A percentile compares a stretch with the other conserved stretches of the same genome.
Evolutionary conservation across 2,329 filamentous ascomycete genomes (phyloP).

Genomic region (Fusarium sp.): DNA sequence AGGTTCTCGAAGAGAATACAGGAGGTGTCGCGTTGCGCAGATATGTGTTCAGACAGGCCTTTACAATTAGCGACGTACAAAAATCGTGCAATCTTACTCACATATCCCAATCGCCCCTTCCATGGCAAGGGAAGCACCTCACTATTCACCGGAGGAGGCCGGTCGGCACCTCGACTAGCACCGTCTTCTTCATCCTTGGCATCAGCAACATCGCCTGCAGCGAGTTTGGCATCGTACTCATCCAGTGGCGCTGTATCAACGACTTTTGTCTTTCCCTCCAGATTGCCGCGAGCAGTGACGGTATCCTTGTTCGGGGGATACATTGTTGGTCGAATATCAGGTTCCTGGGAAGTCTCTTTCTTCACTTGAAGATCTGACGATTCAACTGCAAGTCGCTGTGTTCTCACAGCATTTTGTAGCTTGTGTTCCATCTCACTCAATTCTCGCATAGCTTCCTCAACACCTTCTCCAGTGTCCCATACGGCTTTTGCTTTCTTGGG

Average conservation of each 20-base stretch:
- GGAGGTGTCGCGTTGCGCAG: slow-evolving; percentile 83
- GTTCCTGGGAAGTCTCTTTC: background rate
- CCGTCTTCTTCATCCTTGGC: slow-evolving; percentile 38
- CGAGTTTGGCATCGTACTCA: slow-evolving; percentile 40
- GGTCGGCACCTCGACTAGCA: slow-evolving; percentile 54
- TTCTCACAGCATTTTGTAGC: slow-evolving; percentile 57
- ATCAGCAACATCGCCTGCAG: slow-evolving; percentile 35
- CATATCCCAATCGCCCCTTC: slow-evolving; percentile 90
- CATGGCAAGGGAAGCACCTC: slow-evolving; percentile 86
- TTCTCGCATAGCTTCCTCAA: slow-evolving; percentile 57
- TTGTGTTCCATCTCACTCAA: slow-evolving; percentile 62
- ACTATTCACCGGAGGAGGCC: slow-evolving; percentile 84
- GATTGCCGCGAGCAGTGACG: slow-evolving; percentile 10
- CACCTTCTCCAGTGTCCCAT: slow-evolving; percentile 38
- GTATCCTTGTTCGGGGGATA: background rate
- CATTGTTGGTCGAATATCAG: slow-evolving; percentile 17
- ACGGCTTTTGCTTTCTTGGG: slow-evolving; percentile 7
- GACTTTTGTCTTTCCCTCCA: slow-evolving; percentile 5
- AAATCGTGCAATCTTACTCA: slow-evolving; percentile 54
- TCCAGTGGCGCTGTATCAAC: slow-evolving; percentile 29
- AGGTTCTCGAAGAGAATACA: slow-evolving; percentile 91
- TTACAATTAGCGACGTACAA: slow-evolving; percentile 20
- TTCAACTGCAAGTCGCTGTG: slow-evolving; percentile 60
- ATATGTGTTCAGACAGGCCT: slow-evolving; percentile 94
- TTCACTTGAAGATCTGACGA: slow-evolving; percentile 49